These are phyloP conservation scores for Fraxinus ornus DNA, from an alignment of 305 asterid genomes.

Conservation along the genomic window DNA sequence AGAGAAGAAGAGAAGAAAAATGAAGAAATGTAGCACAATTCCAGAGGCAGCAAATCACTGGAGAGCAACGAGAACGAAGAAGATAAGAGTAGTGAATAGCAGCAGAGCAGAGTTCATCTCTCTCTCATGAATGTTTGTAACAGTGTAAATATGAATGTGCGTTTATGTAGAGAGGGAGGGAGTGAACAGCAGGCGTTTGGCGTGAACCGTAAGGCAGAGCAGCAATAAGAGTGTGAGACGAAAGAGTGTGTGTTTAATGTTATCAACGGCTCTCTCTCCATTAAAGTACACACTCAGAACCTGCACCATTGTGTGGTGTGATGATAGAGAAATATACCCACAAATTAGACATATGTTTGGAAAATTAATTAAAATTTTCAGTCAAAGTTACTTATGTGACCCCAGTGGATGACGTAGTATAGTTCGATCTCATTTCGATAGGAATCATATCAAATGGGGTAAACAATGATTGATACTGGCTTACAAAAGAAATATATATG, in stretches of 20 bases:
- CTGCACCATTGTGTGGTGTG: slow-evolving; percentile 33
- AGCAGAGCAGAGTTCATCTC: slow-evolving; percentile 12
- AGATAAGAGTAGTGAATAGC: background rate
- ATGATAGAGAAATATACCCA: slow-evolving; percentile 38
- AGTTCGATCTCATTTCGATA: background rate
- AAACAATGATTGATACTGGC: background rate
- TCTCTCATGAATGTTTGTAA: slow-evolving; percentile 29
- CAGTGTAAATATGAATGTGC: slow-evolving; percentile 31
- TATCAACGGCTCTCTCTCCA: slow-evolving; percentile 41
- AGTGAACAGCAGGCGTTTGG: slow-evolving; percentile 80
- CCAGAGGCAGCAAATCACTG: slow-evolving; percentile 14
- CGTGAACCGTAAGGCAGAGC: slow-evolving; percentile 88
- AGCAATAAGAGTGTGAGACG: slow-evolving; percentile 38
- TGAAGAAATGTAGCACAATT: slow-evolving; percentile 13
- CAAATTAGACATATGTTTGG: background rate
- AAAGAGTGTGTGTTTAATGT: slow-evolving; percentile 50
- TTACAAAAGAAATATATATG: background rate
- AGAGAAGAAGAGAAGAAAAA: slow-evolving; percentile 3
- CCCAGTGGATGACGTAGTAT: background rate
- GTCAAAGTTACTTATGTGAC: background rate
- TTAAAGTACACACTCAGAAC: slow-evolving; percentile 17
- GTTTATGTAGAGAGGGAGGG: slow-evolving; percentile 24
- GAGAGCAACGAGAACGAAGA: background rate
- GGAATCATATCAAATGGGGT: background rate
- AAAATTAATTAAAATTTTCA: background rate